These are phyloP conservation scores for Peronospora farinosa DNA, from an alignment of 352 stramenopile genomes.

Conservation along the genomic window DNA sequence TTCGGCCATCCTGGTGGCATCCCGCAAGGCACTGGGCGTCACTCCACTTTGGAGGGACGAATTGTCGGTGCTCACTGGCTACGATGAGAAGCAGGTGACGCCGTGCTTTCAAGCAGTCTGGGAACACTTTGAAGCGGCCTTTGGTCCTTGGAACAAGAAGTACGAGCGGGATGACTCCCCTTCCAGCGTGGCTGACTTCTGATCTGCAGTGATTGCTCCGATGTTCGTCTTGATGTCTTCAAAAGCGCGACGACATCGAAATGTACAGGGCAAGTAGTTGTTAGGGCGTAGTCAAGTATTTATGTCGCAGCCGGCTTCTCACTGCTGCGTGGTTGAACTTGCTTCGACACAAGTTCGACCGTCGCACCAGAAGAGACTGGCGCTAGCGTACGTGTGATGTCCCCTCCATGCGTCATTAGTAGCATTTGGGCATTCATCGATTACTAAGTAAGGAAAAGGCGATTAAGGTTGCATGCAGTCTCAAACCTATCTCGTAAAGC, in stretches of 20 bases:
- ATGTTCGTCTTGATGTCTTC: slow-evolving; percentile 9
- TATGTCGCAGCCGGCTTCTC: slow-evolving; percentile 28
- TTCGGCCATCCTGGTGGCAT: slow-evolving; percentile 66
- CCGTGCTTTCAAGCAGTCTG: slow-evolving; percentile 82
- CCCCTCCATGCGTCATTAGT: slow-evolving; percentile 21
- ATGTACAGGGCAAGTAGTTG: slow-evolving; percentile 23
- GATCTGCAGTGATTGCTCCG: slow-evolving; percentile 14
- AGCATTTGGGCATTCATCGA: slow-evolving; percentile 15
- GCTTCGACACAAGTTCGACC: slow-evolving; percentile 13
- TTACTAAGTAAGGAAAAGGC: slow-evolving; percentile 3
- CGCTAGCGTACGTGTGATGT: slow-evolving; percentile 26
- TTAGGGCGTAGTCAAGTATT: slow-evolving; percentile 48
- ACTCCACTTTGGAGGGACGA: slow-evolving; percentile 79
- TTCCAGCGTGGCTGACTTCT: slow-evolving; percentile 54
- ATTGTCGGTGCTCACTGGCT: slow-evolving; percentile 70
- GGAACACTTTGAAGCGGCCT: slow-evolving; percentile 70
- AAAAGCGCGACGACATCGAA: slow-evolving; percentile 4
- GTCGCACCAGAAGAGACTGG: slow-evolving; percentile 3
- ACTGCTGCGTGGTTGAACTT: slow-evolving; percentile 16
- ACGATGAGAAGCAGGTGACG: slow-evolving; percentile 71
- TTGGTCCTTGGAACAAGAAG: slow-evolving; percentile 66
- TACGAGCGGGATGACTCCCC: slow-evolving; percentile 64
- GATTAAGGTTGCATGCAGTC: background rate
- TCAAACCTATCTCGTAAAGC: slow-evolving; percentile 3
- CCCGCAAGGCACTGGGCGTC: slow-evolving; percentile 70